Evolutionary conservation across 371 early-diverging fungal genomes (phyloP), one percentile per base, ranked within the genome.

Genomic region (Mortierella sp.): DNA sequence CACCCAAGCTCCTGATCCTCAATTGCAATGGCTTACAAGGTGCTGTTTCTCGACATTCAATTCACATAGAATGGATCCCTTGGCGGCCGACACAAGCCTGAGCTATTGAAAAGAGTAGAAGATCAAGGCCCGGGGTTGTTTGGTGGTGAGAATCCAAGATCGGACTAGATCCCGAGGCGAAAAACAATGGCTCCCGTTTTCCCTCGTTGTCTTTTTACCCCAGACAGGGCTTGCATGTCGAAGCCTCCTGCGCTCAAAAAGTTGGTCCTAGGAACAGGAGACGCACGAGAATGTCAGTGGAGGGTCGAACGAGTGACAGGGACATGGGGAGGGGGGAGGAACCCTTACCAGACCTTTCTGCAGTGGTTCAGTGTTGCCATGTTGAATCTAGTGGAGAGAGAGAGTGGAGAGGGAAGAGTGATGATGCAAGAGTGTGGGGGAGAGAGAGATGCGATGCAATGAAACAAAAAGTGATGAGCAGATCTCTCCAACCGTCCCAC

Each of bases 11-110:
- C n/a, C n/a, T n/a, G n/a, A n/a, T n/a, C n/a, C n/a, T n/a, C 41
- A 49, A 37, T n/a, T 45, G 31, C 39, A 29, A n/a, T n/a, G n/a
- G n/a, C 24, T 63, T 83, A 86, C 88, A 71, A 87, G 47, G 60
- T 87, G 88, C 22, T 83, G 67, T 31, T 82, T 83, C 56, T 84
- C 86, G 0, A 87, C 83, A 25, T 79, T 60, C 29, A 87, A 79
- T 54, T 86, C 83, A 16, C 84, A 84, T 13, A 65, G 61, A 28
- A 86, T 78, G 2, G 60, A 64, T 22, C 86, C 86, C 45, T 79
- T 76, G 39, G 79, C 67, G 13, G 79, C 80, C 19, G 79, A 58
- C 22, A 84, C 51, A 13, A 87, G 57, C 52, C 67, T 79, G 19
- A 87, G 81, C 86, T 87, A 50, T 55, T 13, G 8, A 47, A 14